Base-by-base conservation (phyloP, 2,329 filamentous ascomycete species). In the Alternaria alternata region DNA sequence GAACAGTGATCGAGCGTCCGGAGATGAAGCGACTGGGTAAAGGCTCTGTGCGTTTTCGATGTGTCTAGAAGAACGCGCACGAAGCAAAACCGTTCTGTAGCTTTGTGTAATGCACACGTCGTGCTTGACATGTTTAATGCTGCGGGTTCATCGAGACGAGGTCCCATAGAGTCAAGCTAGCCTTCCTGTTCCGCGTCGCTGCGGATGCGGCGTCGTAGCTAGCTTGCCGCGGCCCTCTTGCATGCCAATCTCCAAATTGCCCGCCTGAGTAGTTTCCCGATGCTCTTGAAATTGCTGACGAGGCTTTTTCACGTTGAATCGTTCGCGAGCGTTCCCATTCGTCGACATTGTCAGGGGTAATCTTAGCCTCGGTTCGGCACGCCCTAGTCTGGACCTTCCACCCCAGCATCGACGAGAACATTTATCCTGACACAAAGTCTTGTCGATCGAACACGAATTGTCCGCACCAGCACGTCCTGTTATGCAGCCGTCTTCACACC, bases 351-450 rank as follows among this genome's bases (percentile, higher is more conserved):
- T 51, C 63, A 67, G 61, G 63, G 63, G 58, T 51, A 62, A 56
- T 43, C 41, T 28, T 60, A 59, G 62, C 61, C 55, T 61, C 70
- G 68, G 67, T 66, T 71, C 70, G 70, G 68, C 64, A 66, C 70
- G 70, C 66, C 65, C 63, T 57, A 66, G 61, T 62, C 64, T 63
- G 49, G 63, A 60, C 65, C 57, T 57, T 48, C 42, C 57, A 22
- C 54, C 58, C 56, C 56, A 28, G 18, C 26, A 22, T 32, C 18
- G 24, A 51, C 38, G n/a, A 36, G 51, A 43, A 42, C 66, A 62
- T 65, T 69, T 22, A 39, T 36, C 66, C 68, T 68, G 59, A 69
- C 63, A 68, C 66, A 58, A n/a, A 36, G 39, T 24, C 47, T 36
- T 43, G 51, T 44, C 56, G 59, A 58, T 63, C 51, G 48, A 52